These are phyloP conservation scores for sunflower (Helianthus annuus) DNA, from an alignment of 129 eudicot genomes.

Conservation along the genomic window DNA sequence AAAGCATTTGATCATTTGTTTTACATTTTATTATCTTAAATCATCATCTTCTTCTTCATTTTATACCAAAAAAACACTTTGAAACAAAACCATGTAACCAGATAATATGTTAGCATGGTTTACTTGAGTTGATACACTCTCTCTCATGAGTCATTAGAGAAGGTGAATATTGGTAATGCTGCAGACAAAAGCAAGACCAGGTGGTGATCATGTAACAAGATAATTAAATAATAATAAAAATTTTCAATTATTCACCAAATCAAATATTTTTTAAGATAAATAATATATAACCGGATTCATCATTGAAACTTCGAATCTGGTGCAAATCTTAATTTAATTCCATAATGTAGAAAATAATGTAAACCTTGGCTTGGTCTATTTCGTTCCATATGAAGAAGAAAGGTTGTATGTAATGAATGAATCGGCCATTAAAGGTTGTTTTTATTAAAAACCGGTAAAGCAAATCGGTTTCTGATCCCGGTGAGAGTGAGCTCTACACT, in stretches of 20 bases:
- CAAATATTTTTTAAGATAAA: not conserved
- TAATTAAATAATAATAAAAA: not conserved
- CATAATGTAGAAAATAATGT: constrained; percentile 6
- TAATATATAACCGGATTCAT: not conserved
- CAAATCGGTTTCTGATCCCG: constrained; percentile 49
- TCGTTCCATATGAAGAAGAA: too few relatives aligned
- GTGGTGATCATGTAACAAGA: not conserved
- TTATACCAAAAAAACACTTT: too few relatives aligned
- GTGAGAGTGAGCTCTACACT: constrained; percentile 29
- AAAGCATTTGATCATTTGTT: constrained; percentile 37
- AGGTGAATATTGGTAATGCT: constrained; percentile 28
- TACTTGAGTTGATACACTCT: too few relatives aligned
- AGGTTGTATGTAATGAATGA: constrained; percentile 16
- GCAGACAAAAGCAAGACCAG: constrained; percentile 33
- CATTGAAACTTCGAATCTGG: constrained; percentile 20
- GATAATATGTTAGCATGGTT: too few relatives aligned
- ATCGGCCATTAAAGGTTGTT: constrained; percentile 32
- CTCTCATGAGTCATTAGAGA: too few relatives aligned
- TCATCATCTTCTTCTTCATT: too few relatives aligned
- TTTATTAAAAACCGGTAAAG: constrained; percentile 37
- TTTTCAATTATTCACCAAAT: constrained; percentile 16
- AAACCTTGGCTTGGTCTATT: too few relatives aligned
- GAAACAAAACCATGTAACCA: too few relatives aligned
- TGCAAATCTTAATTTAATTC: not conserved
- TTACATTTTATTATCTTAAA: constrained; percentile 3